Percentiles rank a stretch among this genome's conserved stretches.
phyloP scores from a whole-genome alignment of 1,139 yeast genomes.

The Pichia sp. region DNA sequence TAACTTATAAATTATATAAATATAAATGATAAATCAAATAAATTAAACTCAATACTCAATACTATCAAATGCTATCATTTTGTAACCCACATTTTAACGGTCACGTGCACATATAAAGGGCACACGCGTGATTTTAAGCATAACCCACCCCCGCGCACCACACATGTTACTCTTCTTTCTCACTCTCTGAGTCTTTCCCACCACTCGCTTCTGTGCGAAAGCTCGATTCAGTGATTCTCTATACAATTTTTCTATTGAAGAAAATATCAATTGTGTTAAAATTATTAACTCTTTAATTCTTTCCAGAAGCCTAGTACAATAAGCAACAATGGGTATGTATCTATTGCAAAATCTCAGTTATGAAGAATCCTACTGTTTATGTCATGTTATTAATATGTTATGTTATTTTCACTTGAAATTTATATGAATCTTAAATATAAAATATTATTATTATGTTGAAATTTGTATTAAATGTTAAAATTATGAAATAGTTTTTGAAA shows the following conservation, averaged over 20 bases:
- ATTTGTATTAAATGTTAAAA: background rate
- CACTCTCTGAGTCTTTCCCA: background rate
- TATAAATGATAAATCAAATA: too few relatives aligned
- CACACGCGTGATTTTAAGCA: background rate
- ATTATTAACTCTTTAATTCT: background rate
- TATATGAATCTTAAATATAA: too few relatives aligned
- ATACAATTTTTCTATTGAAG: background rate
- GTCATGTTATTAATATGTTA: background rate
- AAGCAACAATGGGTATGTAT: conserved; percentile 15
- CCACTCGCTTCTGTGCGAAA: background rate
- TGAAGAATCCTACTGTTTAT: background rate
- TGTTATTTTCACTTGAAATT: background rate
- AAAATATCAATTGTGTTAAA: background rate
- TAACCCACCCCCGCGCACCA: background rate
- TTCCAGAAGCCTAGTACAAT: background rate
- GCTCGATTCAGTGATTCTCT: background rate
- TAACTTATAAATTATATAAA: background rate
- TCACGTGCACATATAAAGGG: background rate
- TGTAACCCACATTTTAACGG: background rate
- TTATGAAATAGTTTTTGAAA: background rate
- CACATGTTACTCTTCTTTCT: background rate
- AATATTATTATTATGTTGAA: background rate
- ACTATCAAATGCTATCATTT: background rate
- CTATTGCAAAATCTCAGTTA: background rate
- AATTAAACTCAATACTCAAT: too few relatives aligned